Conservation (phyloP, 2,329 filamentous ascomycete genomes). For the Apiospora pterosperma region DNA sequence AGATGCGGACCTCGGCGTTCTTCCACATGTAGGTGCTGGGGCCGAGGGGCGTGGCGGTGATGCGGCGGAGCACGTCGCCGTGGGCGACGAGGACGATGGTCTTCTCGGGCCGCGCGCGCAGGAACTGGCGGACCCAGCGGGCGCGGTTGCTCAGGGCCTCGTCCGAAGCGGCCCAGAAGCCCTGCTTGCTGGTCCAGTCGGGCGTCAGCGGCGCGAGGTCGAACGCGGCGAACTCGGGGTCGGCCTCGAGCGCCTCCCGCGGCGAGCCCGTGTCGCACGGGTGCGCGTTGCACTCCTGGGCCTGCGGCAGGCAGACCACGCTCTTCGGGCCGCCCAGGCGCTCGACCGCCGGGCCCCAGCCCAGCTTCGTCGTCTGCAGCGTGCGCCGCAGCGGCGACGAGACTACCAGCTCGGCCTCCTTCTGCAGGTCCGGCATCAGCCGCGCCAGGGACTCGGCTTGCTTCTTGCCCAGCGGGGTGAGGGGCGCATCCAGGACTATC, state of each 20-base stretch:
- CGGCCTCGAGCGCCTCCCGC: slow-evolving; percentile 18
- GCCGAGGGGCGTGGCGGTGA: slow-evolving; percentile 13
- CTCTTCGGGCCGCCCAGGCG: slow-evolving; percentile 15
- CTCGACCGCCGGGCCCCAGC: slow-evolving; percentile 19
- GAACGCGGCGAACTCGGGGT: slow-evolving; percentile 22
- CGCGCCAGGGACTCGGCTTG: slow-evolving; percentile 19
- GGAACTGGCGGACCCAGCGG: slow-evolving; percentile 18
- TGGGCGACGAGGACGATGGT: slow-evolving; percentile 28
- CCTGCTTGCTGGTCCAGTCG: slow-evolving; percentile 25
- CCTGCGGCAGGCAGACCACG: slow-evolving; percentile 24
- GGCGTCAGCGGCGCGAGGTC: slow-evolving; percentile 18
- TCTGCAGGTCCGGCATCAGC: slow-evolving; percentile 15
- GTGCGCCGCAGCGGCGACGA: slow-evolving; percentile 29
- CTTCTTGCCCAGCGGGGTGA: slow-evolving; percentile 21
- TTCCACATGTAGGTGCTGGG: slow-evolving; percentile 14
- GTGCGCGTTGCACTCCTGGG: slow-evolving; percentile 26
- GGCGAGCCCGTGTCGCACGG: slow-evolving; percentile 30
- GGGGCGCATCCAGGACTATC: slow-evolving; percentile 21
- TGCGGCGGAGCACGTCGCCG: slow-evolving; percentile 22
- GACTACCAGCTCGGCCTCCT: slow-evolving; percentile 21
- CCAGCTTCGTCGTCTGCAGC: slow-evolving; percentile 29
- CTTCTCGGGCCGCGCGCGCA: slow-evolving; percentile 21
- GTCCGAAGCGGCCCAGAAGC: slow-evolving; percentile 19
- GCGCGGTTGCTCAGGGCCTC: slow-evolving; percentile 20
- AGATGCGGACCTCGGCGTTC: slow-evolving; percentile 20